Evolutionary conservation across 129 eudicot species (phyloP).

Genomic region (Deinandra increscens): DNA sequence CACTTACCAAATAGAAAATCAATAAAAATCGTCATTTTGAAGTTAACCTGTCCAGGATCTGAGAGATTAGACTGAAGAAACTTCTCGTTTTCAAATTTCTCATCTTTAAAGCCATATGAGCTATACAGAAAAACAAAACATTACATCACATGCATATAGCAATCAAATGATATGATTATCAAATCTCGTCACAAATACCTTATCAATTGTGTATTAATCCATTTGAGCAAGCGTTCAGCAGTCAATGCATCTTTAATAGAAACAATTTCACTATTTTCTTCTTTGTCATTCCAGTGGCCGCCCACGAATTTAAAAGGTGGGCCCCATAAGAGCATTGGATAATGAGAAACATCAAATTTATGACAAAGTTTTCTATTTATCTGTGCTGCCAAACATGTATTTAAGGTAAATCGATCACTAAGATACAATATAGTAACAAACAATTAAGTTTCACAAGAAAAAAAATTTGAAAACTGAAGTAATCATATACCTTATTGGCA

Average conservation of each 20-base stretch:
- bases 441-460: constrained; percentile 4
- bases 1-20: not conserved
- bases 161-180: not conserved
- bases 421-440: not conserved
- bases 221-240: constrained; percentile 66
- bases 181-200: constrained; percentile 41
- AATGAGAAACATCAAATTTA: constrained; percentile 65
- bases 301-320: constrained; percentile 65
- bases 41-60: constrained; percentile 68
- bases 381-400: constrained; percentile 91
- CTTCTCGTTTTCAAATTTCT: constrained; percentile 60
- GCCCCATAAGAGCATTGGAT: constrained; percentile 81
- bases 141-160: not conserved
- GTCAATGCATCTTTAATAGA: constrained; percentile 59
- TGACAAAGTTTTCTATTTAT: constrained; percentile 75
- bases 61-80: constrained; percentile 49
- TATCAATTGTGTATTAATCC: constrained; percentile 75
- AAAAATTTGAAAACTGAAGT: not conserved
- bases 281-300: constrained; percentile 50
- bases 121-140: constrained; percentile 32
- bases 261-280: constrained; percentile 55
- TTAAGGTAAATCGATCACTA: constrained; percentile 36
- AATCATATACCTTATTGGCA: constrained; percentile 65
- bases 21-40: not conserved
- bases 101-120: constrained; percentile 64